These are phyloP conservation scores for Brassica hybrid DNA, from an alignment of 441 rosid genomes.

Conservation along the genomic window DNA sequence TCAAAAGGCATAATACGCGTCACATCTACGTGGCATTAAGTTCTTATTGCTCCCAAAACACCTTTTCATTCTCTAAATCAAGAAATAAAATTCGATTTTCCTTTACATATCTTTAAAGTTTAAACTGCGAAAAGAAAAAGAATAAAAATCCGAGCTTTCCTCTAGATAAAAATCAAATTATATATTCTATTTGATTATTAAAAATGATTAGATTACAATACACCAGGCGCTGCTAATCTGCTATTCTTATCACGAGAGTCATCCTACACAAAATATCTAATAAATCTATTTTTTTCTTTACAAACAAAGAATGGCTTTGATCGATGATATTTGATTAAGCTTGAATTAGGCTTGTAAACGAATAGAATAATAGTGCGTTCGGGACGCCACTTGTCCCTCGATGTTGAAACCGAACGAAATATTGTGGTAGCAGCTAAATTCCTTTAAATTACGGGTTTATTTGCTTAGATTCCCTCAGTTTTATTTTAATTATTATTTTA, in stretches of 20 bases:
- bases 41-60: conserved; percentile 9
- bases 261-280: conserved; percentile 18
- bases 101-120: neutral
- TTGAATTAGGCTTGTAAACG: too few species aligned
- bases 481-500: too few species aligned
- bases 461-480: too few species aligned
- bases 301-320: neutral
- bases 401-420: too few species aligned
- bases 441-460: too few species aligned
- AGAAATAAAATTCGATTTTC: conserved; percentile 12
- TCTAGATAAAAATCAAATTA: neutral
- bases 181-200: neutral
- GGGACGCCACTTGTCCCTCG: too few species aligned
- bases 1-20: conserved; percentile 34
- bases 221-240: conserved; percentile 2
- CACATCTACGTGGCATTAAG: conserved; percentile 25
- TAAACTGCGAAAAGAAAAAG: neutral
- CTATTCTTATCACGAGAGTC: conserved; percentile 8
- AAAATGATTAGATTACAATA: conserved; percentile 21
- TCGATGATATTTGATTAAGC: too few species aligned
- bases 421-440: too few species aligned
- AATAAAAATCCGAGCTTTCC: neutral
- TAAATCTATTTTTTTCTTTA: neutral
- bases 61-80: conserved; percentile 3
- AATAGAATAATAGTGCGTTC: too few species aligned